phyloP scores from a whole-genome alignment of 805 yeast genomes.

The Candida vartiovaarae region DNA sequence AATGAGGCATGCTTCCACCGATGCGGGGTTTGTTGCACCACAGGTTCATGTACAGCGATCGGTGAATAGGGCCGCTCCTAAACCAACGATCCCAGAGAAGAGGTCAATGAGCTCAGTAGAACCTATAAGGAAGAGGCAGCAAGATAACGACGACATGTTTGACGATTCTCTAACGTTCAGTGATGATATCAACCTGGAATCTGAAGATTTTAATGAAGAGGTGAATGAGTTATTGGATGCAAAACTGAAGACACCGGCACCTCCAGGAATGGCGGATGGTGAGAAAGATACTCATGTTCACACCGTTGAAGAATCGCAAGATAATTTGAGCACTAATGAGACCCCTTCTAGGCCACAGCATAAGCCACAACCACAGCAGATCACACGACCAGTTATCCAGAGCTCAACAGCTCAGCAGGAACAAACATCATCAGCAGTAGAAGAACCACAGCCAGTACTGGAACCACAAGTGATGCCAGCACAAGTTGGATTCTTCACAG shows the following conservation, averaged over 20 bases:
- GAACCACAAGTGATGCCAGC: slow-evolving; percentile 4
- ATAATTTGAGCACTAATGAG: slow-evolving; percentile 5
- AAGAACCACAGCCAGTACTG: not conserved
- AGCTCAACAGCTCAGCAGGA: no score
- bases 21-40: not conserved
- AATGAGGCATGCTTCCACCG: slow-evolving; percentile 1
- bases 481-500: slow-evolving; percentile 48
- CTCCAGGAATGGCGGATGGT: slow-evolving; percentile 9
- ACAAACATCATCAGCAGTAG: not conserved
- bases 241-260: slow-evolving; percentile 12
- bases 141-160: slow-evolving; percentile 28
- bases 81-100: slow-evolving; percentile 13
- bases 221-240: slow-evolving; percentile 18
- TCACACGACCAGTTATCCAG: no score
- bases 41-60: not conserved
- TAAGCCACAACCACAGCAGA: not conserved
- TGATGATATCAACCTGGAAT: slow-evolving; percentile 37
- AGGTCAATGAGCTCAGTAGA: slow-evolving; percentile 5
- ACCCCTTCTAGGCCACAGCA: slow-evolving; percentile 6
- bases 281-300: slow-evolving; percentile 1
- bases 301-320: not conserved
- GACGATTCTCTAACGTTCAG: slow-evolving; percentile 52
- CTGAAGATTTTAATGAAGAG: slow-evolving; percentile 28
- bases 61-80: not conserved
- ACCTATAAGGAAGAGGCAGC: not conserved